These are phyloP conservation scores for Saccharomycopsis sp. DNA, from an alignment of 805 yeast genomes.

Conservation along the genomic window DNA sequence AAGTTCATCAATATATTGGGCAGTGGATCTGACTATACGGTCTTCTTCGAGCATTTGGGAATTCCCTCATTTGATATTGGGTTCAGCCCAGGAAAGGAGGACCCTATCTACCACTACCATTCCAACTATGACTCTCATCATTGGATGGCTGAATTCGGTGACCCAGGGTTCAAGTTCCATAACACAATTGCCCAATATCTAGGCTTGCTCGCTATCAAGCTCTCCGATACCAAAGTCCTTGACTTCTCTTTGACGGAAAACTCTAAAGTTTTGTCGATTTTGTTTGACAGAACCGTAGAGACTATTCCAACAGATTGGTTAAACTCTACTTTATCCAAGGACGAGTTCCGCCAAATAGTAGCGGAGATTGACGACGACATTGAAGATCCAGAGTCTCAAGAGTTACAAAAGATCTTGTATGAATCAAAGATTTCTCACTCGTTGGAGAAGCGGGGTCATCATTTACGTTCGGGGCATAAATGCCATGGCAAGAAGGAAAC, in stretches of 20 bases:
- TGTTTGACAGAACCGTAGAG: conserved; percentile 32
- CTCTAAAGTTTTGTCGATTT: conserved; percentile 35
- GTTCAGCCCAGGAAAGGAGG: conserved; percentile 34
- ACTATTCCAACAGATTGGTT: conserved; percentile 36
- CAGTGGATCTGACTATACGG: conserved; percentile 67
- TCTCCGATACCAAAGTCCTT: conserved; percentile 44
- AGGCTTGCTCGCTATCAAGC: conserved; percentile 42
- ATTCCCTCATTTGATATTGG: conserved; percentile 57
- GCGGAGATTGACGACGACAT: not conserved
- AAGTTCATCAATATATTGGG: conserved; percentile 43
- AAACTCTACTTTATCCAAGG: conserved; percentile 10
- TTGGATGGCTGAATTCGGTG: conserved; percentile 61
- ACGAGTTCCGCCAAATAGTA: not conserved
- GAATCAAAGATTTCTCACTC: not conserved
- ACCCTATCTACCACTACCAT: conserved; percentile 67
- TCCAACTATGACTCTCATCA: conserved; percentile 63
- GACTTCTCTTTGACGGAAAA: conserved; percentile 31
- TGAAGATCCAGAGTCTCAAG: not conserved
- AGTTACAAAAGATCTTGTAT: not conserved
- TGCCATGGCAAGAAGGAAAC: not conserved
- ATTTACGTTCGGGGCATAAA: too few species aligned
- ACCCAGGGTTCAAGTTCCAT: conserved; percentile 55
- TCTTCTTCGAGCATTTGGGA: conserved; percentile 51
- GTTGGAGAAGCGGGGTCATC: not conserved
- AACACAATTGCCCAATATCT: conserved; percentile 48